A percentile compares a stretch with the other conserved stretches of the same genome.
phyloP scores from a whole-genome alignment of 2,329 filamentous ascomycete genomes.

The Alternaria ethzedia region DNA sequence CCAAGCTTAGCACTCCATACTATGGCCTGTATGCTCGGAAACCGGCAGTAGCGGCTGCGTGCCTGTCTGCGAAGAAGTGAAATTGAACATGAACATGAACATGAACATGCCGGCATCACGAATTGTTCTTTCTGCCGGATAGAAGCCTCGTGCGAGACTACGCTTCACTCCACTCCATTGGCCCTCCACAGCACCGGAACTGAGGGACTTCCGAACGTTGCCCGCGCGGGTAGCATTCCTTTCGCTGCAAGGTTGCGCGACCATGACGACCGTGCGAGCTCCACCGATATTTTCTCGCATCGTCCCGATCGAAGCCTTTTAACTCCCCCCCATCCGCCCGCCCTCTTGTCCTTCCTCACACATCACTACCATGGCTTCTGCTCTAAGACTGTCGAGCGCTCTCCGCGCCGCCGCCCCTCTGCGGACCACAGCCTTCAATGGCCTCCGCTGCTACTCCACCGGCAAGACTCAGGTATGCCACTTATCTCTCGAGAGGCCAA shows the following conservation, averaged over 20 bases:
- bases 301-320: conserved; percentile 27
- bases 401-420: conserved; percentile 74
- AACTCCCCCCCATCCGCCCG: conserved; percentile 41
- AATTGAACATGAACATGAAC: neutral
- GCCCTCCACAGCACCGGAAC: conserved; percentile 2
- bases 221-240: conserved; percentile 8
- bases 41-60: neutral
- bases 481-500: conserved; percentile 7
- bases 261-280: conserved; percentile 20
- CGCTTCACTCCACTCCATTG: neutral
- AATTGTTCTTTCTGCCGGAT: neutral
- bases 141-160: neutral
- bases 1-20: neutral
- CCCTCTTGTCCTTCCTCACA: conserved; percentile 43
- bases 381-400: conserved; percentile 80
- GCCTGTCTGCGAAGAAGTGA: neutral
- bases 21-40: neutral
- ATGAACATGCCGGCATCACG: neutral
- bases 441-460: conserved; percentile 88
- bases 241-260: conserved; percentile 5
- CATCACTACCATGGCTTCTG: conserved; percentile 74
- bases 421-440: conserved; percentile 78
- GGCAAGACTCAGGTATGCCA: conserved; percentile 79
- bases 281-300: conserved; percentile 37
- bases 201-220: conserved; percentile 13